Conservation (phyloP, 1,284 basidiomycete genomes). For the Malassezia yamatoensis region DNA sequence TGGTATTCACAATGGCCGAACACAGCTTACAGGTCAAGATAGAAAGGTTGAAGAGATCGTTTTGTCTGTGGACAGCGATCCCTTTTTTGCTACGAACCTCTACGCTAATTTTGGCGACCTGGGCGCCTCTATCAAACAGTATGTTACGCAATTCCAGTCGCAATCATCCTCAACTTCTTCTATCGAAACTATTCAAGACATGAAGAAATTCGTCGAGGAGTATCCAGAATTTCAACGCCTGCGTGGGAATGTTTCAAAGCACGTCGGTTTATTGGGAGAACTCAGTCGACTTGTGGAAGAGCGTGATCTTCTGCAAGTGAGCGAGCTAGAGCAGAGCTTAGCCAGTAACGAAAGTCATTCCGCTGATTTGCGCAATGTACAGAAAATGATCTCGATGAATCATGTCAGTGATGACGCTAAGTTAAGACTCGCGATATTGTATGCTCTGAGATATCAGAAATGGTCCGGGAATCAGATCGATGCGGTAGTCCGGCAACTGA, state of each 20-base stretch:
- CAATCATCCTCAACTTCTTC: constrained; percentile 62
- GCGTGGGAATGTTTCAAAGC: constrained; percentile 95
- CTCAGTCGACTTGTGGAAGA: constrained; percentile 77
- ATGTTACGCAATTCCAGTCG: constrained; percentile 87
- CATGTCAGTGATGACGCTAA: constrained; percentile 71
- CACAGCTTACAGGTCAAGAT: constrained; percentile 8
- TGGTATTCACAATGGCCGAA: constrained; percentile 81
- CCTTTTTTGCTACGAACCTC: constrained; percentile 85
- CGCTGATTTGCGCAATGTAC: constrained; percentile 64
- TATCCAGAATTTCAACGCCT: constrained; percentile 95
- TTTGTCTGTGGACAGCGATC: constrained; percentile 77
- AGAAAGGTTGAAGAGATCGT: constrained; percentile 69
- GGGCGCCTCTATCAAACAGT: constrained; percentile 79
- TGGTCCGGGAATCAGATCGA: constrained; percentile 73
- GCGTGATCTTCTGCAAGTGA: constrained; percentile 66
- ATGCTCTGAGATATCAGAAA: constrained; percentile 89
- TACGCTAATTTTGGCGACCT: constrained; percentile 94
- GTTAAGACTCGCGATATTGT: constrained; percentile 83
- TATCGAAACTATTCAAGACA: constrained; percentile 86
- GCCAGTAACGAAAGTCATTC: constrained; percentile 74
- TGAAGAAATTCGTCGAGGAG: constrained; percentile 73
- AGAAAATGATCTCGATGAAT: constrained; percentile 50
- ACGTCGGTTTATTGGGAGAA: constrained; percentile 91
- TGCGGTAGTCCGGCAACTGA: constrained; percentile 67
- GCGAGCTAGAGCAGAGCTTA: constrained; percentile 91